Conservation (phyloP, 768 basidiomycete genomes). For the Termitomyces sp. region DNA sequence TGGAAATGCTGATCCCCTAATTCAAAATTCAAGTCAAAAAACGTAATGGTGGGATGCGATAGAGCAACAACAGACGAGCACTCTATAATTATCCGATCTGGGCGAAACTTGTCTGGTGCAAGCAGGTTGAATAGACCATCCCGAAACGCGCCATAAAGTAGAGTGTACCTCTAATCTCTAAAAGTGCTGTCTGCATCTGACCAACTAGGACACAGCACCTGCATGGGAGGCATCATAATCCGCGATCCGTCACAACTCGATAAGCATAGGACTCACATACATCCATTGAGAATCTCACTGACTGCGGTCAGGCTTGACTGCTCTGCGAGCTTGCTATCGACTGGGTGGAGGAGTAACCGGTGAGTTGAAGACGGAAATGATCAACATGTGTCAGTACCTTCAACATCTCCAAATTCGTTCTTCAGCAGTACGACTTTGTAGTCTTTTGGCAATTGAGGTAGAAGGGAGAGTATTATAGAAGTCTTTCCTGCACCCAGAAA, state of each 20-base stretch:
- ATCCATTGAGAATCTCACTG: conserved; percentile 93
- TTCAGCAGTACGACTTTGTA: conserved; percentile 90
- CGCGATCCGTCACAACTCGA: background rate
- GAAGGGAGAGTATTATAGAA: conserved; percentile 73
- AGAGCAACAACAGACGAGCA: conserved; percentile 60
- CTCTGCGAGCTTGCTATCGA: conserved; percentile 86
- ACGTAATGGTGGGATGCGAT: background rate
- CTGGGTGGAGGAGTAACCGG: conserved; percentile 28
- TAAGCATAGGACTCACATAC: conserved; percentile 56
- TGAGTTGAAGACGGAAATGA: background rate
- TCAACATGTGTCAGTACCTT: conserved; percentile 43
- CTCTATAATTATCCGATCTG: conserved; percentile 93
- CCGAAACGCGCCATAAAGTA: background rate
- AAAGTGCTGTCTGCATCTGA: conserved; percentile 85
- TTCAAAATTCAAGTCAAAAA: background rate
- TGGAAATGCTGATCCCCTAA: conserved; percentile 90
- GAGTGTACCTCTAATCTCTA: conserved; percentile 73
- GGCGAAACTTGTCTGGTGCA: conserved; percentile 64
- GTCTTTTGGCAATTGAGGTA: conserved; percentile 75
- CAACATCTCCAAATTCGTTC: conserved; percentile 94
- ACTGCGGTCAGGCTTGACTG: conserved; percentile 83
- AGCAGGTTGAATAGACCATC: background rate
- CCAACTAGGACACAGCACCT: conserved; percentile 95
- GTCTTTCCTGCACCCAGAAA: conserved; percentile 85
- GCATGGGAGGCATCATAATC: background rate